These are phyloP conservation scores for Eucalyptus microcorys DNA, from an alignment of 345 rosid species.

Conservation along the genomic window DNA sequence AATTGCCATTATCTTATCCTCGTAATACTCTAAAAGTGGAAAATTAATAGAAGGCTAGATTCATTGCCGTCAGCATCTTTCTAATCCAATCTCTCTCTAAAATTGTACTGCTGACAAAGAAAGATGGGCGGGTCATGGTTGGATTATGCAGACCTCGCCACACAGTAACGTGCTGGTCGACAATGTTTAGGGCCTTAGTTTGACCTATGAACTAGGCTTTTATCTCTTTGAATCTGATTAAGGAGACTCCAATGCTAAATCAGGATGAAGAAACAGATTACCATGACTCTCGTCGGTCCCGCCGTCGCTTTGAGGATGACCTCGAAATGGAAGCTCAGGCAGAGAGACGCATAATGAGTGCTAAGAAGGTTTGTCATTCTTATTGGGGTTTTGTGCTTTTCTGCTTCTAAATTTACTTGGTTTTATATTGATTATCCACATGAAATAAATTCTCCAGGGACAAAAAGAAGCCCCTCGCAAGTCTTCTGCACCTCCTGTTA, in stretches of 20 bases:
- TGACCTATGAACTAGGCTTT: not conserved
- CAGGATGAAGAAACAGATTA: conserved; percentile 88
- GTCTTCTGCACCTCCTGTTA: conserved; percentile 36
- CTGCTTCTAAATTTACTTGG: not conserved
- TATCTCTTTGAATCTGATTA: not conserved
- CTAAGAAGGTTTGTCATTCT: conserved; percentile 58
- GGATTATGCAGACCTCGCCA: not conserved
- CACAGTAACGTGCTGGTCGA: not conserved
- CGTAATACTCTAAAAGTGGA: not conserved
- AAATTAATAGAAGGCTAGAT: not conserved
- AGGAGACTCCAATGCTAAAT: not conserved
- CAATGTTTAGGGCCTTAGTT: not conserved
- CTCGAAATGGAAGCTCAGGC: conserved; percentile 86
- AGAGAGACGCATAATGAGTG: conserved; percentile 83
- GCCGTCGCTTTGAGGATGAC: conserved; percentile 78
- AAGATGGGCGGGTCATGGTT: not conserved
- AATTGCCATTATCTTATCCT: not conserved
- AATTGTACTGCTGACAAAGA: not conserved
- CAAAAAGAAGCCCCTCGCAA: conserved; percentile 56
- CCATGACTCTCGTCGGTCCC: conserved; percentile 66
- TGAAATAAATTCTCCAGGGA: conserved; percentile 21
- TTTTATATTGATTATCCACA: not conserved
- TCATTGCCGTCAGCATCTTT: not conserved
- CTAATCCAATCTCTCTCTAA: not conserved
- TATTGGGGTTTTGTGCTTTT: not conserved